Percentiles rank a stretch among this genome's conserved stretches.
phyloP scores from a whole-genome alignment of 2,329 filamentous ascomycete genomes.

The Curvularia verruculosa region DNA sequence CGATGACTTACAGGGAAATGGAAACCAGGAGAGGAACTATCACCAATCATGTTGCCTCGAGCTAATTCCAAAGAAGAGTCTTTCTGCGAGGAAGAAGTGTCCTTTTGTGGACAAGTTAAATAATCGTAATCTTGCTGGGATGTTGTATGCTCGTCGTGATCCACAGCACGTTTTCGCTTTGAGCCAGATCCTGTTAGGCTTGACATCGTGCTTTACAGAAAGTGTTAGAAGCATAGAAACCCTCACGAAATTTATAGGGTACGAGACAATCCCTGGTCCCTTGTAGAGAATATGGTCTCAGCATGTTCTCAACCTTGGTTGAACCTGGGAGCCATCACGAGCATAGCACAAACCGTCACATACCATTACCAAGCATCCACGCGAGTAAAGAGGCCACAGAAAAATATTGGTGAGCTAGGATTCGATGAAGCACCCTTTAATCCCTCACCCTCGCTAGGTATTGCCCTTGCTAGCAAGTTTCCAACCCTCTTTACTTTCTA shows the following conservation, averaged over 20 bases:
- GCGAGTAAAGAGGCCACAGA: not conserved
- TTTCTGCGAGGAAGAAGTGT: not conserved
- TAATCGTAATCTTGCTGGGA: not conserved
- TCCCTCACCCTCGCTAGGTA: not conserved
- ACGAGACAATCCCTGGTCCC: not conserved
- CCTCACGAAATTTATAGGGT: not conserved
- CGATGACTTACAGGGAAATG: not conserved
- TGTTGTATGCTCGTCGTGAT: not conserved
- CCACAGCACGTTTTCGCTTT: not conserved
- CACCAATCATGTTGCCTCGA: not conserved
- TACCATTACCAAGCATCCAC: not conserved
- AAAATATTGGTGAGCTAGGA: too few relatives aligned
- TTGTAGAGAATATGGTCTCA: too few relatives aligned
- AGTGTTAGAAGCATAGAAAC: not conserved
- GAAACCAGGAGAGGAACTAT: not conserved
- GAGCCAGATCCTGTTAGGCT: not conserved
- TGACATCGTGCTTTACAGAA: not conserved
- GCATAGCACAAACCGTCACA: not conserved
- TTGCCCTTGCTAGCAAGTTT: not conserved
- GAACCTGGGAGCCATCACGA: not conserved
- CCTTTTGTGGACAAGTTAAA: not conserved
- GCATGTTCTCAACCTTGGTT: not conserved
- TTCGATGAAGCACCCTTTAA: too few relatives aligned
- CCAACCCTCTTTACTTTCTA: too few relatives aligned
- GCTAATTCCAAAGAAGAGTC: not conserved